Evolutionary conservation across 768 basidiomycete genomes (phyloP).

Genomic region (Pulveroboletus sp.): DNA sequence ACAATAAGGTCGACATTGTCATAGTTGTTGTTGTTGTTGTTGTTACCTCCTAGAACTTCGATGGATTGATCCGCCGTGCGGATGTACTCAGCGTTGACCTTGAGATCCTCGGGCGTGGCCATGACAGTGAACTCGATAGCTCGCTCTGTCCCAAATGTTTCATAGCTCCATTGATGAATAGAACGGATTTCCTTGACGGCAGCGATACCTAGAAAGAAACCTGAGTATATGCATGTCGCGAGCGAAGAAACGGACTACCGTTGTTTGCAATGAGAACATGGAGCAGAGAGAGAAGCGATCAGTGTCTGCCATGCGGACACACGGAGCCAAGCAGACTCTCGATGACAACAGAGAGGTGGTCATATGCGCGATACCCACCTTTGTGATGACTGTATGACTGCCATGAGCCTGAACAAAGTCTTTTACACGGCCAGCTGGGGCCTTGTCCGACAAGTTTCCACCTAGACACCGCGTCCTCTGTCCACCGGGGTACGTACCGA

Average conservation of each 20-base stretch:
- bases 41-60: slow-evolving; percentile 97
- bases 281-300: background rate
- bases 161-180: slow-evolving; percentile 99
- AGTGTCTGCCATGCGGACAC: slow-evolving; percentile 1
- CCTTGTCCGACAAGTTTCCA: slow-evolving; percentile 87
- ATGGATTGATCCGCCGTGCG: slow-evolving; percentile 99
- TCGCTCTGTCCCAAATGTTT: slow-evolving; percentile 95
- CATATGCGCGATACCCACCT: slow-evolving; percentile 52
- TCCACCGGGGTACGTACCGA: slow-evolving; percentile 40
- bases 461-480: slow-evolving; percentile 47
- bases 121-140: slow-evolving; percentile 99
- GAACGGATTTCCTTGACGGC: slow-evolving; percentile 99
- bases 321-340: background rate
- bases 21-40: slow-evolving; percentile 99
- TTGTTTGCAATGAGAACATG: slow-evolving; percentile 99
- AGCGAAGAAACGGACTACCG: slow-evolving; percentile 44
- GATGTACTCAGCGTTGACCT: slow-evolving; percentile 99
- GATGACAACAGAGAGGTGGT: slow-evolving; percentile 2
- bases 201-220: slow-evolving; percentile 73
- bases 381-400: slow-evolving; percentile 98
- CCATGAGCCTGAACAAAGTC: slow-evolving; percentile 92
- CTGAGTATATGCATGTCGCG: slow-evolving; percentile 21
- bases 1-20: slow-evolving; percentile 99
- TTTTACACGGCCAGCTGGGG: slow-evolving; percentile 70
- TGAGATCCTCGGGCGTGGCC: slow-evolving; percentile 98